These are phyloP conservation scores for Trypanosomatidae sp. DNA, from an alignment of 208 protist species.

Conservation along the genomic window DNA sequence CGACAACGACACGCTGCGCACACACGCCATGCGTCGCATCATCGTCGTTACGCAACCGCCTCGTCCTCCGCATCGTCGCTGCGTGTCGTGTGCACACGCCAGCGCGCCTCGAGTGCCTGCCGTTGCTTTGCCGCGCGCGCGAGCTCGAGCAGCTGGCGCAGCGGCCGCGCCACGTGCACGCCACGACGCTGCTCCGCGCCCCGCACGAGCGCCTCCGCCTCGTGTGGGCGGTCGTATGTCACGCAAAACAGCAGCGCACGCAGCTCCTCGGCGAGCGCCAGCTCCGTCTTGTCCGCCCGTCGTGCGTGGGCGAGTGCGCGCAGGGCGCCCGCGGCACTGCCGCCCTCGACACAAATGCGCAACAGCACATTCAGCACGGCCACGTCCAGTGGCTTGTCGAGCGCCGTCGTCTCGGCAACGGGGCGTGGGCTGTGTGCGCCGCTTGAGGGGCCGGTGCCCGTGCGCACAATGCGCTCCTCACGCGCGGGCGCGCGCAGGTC, in stretches of 20 bases:
- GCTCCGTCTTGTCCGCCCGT: constrained; percentile 41
- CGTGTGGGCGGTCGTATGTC: constrained; percentile 45
- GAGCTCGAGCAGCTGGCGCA: constrained; percentile 30
- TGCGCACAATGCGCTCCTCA: constrained; percentile 31
- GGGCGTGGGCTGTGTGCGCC: constrained; percentile 17
- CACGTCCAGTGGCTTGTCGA: constrained; percentile 17
- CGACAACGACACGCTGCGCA: too few species aligned
- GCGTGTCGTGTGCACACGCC: too few species aligned
- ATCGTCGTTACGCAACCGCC: too few species aligned
- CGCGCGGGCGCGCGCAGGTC: constrained; percentile 18
- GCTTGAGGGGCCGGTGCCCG: constrained; percentile 35
- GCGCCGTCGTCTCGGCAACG: constrained; percentile 2
- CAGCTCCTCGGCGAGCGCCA: constrained; percentile 42
- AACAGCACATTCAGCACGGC: constrained; percentile 54
- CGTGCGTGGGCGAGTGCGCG: constrained; percentile 49
- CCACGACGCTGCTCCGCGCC: constrained; percentile 22
- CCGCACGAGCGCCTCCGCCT: constrained; percentile 59
- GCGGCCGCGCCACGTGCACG: constrained; percentile 14
- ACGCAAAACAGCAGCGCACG: constrained; percentile 62
- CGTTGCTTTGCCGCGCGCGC: background rate
- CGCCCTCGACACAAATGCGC: constrained; percentile 62
- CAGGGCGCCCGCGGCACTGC: constrained; percentile 53
- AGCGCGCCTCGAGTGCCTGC: too few species aligned
- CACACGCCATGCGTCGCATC: too few species aligned
- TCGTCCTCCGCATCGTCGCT: too few species aligned